Conservation (phyloP, 148 eudicot species). For the Nepenthes gracilis region DNA sequence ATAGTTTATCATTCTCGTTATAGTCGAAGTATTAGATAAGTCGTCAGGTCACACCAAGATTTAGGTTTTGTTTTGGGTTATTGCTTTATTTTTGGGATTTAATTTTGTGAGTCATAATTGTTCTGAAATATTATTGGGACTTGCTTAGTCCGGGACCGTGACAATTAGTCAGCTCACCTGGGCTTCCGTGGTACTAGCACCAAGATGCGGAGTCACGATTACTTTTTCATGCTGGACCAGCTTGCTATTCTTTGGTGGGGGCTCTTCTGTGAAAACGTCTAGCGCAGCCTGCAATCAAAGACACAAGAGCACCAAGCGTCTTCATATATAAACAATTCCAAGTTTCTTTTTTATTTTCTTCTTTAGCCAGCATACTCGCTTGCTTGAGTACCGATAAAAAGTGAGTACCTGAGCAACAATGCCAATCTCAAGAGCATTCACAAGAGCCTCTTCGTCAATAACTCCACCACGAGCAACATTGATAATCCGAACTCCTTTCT, state of each 20-base stretch:
- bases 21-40: no score
- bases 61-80: no score
- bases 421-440: slow-evolving; percentile 83
- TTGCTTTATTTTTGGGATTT: no score
- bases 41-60: no score
- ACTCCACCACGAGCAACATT: slow-evolving; percentile 99
- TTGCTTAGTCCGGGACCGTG: no score
- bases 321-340: not conserved
- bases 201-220: slow-evolving; percentile 95
- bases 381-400: not conserved
- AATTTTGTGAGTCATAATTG: no score
- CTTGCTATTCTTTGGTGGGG: slow-evolving; percentile 86
- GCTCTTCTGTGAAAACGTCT: slow-evolving; percentile 93
- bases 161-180: slow-evolving; percentile 40
- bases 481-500: slow-evolving; percentile 81
- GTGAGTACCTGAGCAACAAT: slow-evolving; percentile 72
- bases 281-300: slow-evolving; percentile 73
- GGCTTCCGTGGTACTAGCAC: slow-evolving; percentile 97
- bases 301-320: not conserved
- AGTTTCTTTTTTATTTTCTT: not conserved
- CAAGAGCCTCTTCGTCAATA: slow-evolving; percentile 94
- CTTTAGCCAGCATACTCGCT: not conserved
- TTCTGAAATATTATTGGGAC: no score
- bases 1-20: no score
- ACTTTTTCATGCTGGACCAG: slow-evolving; percentile 65